Conservation (phyloP, 495 filamentous ascomycete genomes). For the Platismatia glauca region DNA sequence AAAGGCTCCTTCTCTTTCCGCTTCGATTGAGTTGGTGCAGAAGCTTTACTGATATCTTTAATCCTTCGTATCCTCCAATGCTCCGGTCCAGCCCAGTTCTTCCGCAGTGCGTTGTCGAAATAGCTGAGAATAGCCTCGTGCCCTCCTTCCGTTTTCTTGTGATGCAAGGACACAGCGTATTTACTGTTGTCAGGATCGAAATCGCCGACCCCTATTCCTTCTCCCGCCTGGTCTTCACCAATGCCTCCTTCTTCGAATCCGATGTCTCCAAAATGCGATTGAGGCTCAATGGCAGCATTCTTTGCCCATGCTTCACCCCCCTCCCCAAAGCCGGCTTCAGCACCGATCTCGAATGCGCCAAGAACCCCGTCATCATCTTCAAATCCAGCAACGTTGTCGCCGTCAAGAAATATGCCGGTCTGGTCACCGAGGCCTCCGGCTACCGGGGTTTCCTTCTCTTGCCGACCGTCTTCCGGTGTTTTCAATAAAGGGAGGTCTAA, state of each 20-base stretch:
- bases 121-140: conserved; percentile 93
- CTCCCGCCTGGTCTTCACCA: conserved; percentile 38
- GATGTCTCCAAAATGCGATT: conserved; percentile 41
- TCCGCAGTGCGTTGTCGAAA: conserved; percentile 88
- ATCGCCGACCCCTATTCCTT: conserved; percentile 53
- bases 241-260: conserved; percentile 27
- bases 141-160: conserved; percentile 47
- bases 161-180: conserved; percentile 64
- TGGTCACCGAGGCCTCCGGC: conserved; percentile 51
- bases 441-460: conserved; percentile 46
- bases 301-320: conserved; percentile 61
- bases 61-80: conserved; percentile 96
- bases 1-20: conserved; percentile 95
- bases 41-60: conserved; percentile 66
- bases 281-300: conserved; percentile 51
- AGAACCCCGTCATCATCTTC: conserved; percentile 60
- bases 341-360: conserved; percentile 64
- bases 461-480: conserved; percentile 75
- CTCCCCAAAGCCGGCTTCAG: conserved; percentile 62
- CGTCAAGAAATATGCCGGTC: conserved; percentile 74
- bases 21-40: conserved; percentile 42
- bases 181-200: conserved; percentile 50
- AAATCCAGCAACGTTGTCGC: conserved; percentile 71
- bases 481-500: conserved; percentile 88
- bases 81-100: conserved; percentile 98